phyloP scores from a whole-genome alignment of 371 early-diverging fungal genomes.

The Mortierella sp. region DNA sequence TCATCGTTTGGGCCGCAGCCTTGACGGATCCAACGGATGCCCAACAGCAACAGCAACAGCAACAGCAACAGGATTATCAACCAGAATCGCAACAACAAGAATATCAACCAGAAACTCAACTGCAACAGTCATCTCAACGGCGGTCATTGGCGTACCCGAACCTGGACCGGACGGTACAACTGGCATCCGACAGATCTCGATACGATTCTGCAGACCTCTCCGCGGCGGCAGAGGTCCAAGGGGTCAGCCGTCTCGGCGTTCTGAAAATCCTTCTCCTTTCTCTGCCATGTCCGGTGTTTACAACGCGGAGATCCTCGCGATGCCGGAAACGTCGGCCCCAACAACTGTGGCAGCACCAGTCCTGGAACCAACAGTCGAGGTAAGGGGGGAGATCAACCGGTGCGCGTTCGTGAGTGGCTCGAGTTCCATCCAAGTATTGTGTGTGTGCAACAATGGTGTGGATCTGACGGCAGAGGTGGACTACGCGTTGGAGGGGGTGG shows the following conservation, averaged over 20 bases:
- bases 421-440: constrained; percentile 32
- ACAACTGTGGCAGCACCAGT: background rate
- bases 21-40: background rate
- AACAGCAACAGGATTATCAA: background rate
- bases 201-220: background rate
- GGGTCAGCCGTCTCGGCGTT: constrained; percentile 13
- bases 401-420: background rate
- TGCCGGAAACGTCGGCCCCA: background rate
- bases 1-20: background rate
- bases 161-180: background rate
- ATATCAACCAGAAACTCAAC: background rate
- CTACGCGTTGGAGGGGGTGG: constrained; percentile 20
- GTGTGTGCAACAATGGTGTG: constrained; percentile 64
- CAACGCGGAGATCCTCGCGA: constrained; percentile 9
- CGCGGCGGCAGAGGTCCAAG: background rate
- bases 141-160: background rate
- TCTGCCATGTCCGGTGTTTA: constrained; percentile 1
- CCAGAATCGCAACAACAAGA: background rate
- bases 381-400: constrained; percentile 5
- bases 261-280: constrained; percentile 14
- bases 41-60: background rate
- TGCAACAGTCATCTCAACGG: background rate
- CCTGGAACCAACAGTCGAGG: background rate
- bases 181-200: background rate
- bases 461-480: constrained; percentile 61